Base-by-base conservation (phyloP, 371 early-diverging fungal species). In the Phascolomyces articulosus region DNA sequence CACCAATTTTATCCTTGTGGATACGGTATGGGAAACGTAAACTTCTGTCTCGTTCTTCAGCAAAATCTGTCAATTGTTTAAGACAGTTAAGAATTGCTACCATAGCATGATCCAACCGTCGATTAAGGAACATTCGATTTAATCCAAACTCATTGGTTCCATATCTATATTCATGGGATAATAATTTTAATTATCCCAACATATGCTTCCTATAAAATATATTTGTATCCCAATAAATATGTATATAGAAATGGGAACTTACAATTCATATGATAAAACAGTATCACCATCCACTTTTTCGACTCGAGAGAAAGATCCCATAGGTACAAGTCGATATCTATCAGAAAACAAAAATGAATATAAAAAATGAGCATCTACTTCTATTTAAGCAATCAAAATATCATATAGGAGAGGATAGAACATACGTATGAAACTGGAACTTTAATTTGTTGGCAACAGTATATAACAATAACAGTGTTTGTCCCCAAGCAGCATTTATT, bases 401-500 rank as follows among this genome's bases (percentile, higher is more conserved):
- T 20, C 15, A 15, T 0, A 34, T 34, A 9, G 16, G 2, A 44
- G 15, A 18, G n/a, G n/a, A n/a, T n/a, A n/a, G n/a, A 60, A 49
- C 72, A 63, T 84, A 92, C 87, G 77, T 87, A 75, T 91, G 82
- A 66, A 96, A 96, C 29, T 87, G 85, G 65, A 94, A 94, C 20
- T 87, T 86, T 26, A 96, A 85, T 66, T 91, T 91, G 67, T 85
- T 89, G 15, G 96, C 94, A 8, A 96, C 86, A 0, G 95, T 94
- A 69, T 96, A 93, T 18, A 98, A 69, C 58, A 96, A 73, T 26
- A 97, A 75, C 24, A 95, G 62, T 0, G 94, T 88, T 65, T 96
- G 96, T 4, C 97, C 98, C 93, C 96, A 91, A 0, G 95, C 98
- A 1, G 98, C 97, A 77, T 98, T 98, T 61, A 98, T 96, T 77